Evolutionary conservation across 257 asterid species (phyloP), one percentile per base, ranked within the genome.

Genomic region (Euphrasia confusa): DNA sequence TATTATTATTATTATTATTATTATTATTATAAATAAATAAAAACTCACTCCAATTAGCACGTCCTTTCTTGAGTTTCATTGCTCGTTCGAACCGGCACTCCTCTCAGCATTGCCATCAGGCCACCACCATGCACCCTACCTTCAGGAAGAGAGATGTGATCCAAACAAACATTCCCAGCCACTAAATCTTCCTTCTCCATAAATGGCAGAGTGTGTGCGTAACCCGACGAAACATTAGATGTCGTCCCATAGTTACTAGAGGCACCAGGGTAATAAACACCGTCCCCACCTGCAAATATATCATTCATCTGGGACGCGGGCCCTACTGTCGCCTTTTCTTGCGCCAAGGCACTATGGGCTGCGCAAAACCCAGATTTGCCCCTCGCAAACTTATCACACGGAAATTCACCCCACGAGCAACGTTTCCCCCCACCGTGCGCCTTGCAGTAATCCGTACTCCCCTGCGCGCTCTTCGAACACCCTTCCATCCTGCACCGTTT

Each of bases 91-190:
- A 64, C 42, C 7, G 53, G 66, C 72, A 45, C 71, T 18, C 83
- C 84, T 68, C 69, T 74, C 54, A 90, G 63, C 78, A 85, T 58
- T 13, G 96, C 81, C 87, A 90, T 68, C 64, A 90, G 71, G 71
- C 81, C 82, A 73, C 97, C 97, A 17, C 97, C 97, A 44, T 90
- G 97, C 75, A 90, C 96, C 73, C 97, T 80, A 49, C 96, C 97
- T 80, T 90, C 97, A 1, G 93, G 82, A 18, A 77, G 17, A 33
- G 72, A 67, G 7, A 60, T 27, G 47, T 32, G 54, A 61, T 68
- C 72, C 87, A 77, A 73, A 40, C 49, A 11, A 13, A 44, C 49
- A 59, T 60, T 70, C 53, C 70, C 70, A 17, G 37, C 64, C 2
- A n/a, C 3, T 9, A 37, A 42, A 44, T 10, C 48, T 54, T 49